Evolutionary conservation across 768 basidiomycete species (phyloP).

Genomic region (Rhodotorula toruloides): DNA sequence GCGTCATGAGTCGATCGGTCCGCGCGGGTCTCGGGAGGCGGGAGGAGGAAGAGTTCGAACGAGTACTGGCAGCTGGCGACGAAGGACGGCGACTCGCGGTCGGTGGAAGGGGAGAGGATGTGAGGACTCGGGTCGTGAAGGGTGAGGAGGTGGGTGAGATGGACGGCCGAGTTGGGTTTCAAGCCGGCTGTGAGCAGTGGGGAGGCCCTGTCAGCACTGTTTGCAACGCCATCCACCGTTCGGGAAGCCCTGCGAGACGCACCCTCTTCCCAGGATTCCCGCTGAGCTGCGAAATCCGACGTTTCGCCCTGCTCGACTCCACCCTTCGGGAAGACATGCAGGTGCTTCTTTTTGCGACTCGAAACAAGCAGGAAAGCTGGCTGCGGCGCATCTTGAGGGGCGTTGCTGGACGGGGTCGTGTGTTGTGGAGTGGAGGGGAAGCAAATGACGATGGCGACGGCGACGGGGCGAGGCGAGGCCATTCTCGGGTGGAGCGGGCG

Average conservation of each 20-base stretch:
- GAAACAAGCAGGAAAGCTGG: constrained; percentile 18
- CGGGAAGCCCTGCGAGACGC: not conserved
- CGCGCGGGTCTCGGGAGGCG: not conserved
- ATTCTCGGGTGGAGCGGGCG: not conserved
- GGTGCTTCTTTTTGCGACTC: constrained; percentile 16
- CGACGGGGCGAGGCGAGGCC: constrained; percentile 24
- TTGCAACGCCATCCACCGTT: not conserved
- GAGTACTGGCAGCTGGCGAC: constrained; percentile 23
- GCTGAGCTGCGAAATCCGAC: not conserved
- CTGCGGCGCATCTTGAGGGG: not conserved
- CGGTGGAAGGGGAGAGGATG: constrained; percentile 21
- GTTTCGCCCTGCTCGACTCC: constrained; percentile 33
- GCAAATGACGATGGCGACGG: constrained; percentile 20
- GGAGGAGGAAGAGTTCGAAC: constrained; percentile 35
- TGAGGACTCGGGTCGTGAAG: constrained; percentile 27
- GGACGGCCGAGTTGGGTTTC: not conserved
- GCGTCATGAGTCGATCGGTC: too few relatives aligned
- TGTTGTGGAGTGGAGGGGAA: not conserved
- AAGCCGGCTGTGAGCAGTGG: constrained; percentile 1
- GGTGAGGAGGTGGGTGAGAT: constrained; percentile 30
- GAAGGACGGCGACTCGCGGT: constrained; percentile 14
- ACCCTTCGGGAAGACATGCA: constrained; percentile 35
- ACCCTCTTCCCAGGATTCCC: constrained; percentile 37
- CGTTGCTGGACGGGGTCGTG: too few relatives aligned
- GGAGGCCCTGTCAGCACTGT: too few relatives aligned